These are phyloP conservation scores for Trichothecium sympodiale DNA, from an alignment of 2,329 filamentous ascomycete genomes.

Conservation along the genomic window DNA sequence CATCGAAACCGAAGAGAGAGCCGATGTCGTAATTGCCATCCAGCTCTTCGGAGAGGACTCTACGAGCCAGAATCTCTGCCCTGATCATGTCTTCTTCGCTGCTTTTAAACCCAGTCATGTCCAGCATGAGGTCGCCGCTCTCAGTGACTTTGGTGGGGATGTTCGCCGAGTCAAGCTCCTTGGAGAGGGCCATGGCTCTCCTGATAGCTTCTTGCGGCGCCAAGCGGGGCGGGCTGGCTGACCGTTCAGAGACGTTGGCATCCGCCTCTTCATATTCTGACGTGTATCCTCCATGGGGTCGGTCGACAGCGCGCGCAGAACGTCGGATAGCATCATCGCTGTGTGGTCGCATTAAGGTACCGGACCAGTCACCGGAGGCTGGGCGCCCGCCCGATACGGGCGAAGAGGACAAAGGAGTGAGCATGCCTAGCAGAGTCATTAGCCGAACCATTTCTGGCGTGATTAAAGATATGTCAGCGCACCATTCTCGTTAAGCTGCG, in stretches of 20 bases:
- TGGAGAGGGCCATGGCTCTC: conserved; percentile 73
- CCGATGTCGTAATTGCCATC: conserved; percentile 96
- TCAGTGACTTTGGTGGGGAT: conserved; percentile 91
- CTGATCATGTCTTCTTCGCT: conserved; percentile 85
- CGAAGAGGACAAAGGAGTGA: conserved; percentile 43
- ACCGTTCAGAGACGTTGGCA: conserved; percentile 38
- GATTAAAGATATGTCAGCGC: conserved; percentile 5
- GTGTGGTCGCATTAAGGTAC: conserved; percentile 30
- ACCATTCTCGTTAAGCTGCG: conserved; percentile 18
- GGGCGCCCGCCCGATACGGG: conserved; percentile 37
- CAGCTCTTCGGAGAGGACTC: conserved; percentile 84
- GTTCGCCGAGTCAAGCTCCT: conserved; percentile 78
- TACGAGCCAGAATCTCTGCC: conserved; percentile 86
- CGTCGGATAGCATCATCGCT: conserved; percentile 44
- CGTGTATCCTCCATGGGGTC: conserved; percentile 19
- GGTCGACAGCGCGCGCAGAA: conserved; percentile 26
- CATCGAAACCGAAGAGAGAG: conserved; percentile 86
- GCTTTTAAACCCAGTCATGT: conserved; percentile 95
- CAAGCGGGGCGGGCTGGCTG: conserved; percentile 67
- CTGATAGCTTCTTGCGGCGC: conserved; percentile 66
- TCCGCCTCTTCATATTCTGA: background rate
- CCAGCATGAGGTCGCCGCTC: conserved; percentile 87
- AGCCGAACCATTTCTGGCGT: background rate
- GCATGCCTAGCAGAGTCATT: conserved; percentile 23
- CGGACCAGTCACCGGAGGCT: conserved; percentile 40